Evolutionary conservation across 306 rosid species (phyloP).

Genomic region (Casuarina glauca): DNA sequence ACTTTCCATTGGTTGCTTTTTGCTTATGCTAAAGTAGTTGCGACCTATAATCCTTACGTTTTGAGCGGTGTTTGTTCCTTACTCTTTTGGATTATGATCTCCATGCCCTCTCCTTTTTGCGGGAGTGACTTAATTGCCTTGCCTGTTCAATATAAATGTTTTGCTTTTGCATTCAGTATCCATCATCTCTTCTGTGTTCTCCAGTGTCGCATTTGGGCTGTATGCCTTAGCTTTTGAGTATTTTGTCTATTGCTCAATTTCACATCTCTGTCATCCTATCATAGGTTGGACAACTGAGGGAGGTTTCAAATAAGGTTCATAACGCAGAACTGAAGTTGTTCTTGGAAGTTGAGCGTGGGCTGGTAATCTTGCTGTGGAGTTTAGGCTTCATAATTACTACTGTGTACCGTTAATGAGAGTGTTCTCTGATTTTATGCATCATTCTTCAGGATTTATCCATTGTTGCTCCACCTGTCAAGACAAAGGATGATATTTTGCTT

Average conservation of each 20-base stretch:
- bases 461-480: conserved; percentile 70
- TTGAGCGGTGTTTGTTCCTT: background rate
- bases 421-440: conserved; percentile 28
- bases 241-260: conserved; percentile 5
- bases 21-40: conserved; percentile 1
- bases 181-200: background rate
- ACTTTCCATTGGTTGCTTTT: background rate
- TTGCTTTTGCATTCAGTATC: background rate
- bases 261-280: conserved; percentile 6
- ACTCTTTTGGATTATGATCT: background rate
- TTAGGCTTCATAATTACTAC: conserved; percentile 15
- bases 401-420: conserved; percentile 1
- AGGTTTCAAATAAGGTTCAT: conserved; percentile 65
- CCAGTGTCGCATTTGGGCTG: background rate
- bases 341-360: conserved; percentile 72
- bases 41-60: background rate
- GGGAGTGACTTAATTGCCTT: background rate
- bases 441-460: conserved; percentile 54
- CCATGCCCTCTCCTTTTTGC: background rate
- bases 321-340: conserved; percentile 74
- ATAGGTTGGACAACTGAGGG: conserved; percentile 86
- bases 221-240: background rate
- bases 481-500: conserved; percentile 76
- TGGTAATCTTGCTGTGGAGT: conserved; percentile 46
- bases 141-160: background rate